These are phyloP conservation scores for Ophiosphaerella herpotricha DNA, from an alignment of 2,329 filamentous ascomycete genomes.

Conservation along the genomic window DNA sequence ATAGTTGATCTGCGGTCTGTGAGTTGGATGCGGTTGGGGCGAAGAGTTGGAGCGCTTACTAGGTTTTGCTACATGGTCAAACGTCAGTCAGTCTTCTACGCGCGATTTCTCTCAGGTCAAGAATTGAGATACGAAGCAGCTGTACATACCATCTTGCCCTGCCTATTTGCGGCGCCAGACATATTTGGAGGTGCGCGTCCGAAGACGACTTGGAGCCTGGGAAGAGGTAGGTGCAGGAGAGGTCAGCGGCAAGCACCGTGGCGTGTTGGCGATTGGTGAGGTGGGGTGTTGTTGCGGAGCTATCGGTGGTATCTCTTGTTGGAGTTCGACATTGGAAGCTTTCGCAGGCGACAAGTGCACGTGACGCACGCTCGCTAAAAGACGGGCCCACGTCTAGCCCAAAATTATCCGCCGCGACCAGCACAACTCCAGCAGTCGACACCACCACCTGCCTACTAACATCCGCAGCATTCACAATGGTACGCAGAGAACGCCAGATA, in stretches of 20 bases:
- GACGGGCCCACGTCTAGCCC: slow-evolving; percentile 24
- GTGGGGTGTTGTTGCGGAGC: slow-evolving; percentile 30
- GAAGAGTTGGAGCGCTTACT: slow-evolving; percentile 53
- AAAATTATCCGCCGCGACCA: slow-evolving; percentile 28
- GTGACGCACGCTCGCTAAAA: slow-evolving; percentile 17
- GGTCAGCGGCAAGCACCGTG: slow-evolving; percentile 13
- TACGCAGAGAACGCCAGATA: slow-evolving; percentile 23
- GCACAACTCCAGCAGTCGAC: slow-evolving; percentile 34
- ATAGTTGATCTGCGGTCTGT: slow-evolving; percentile 83
- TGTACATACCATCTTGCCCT: slow-evolving; percentile 96
- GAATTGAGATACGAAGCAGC: slow-evolving; percentile 42
- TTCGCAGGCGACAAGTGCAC: slow-evolving; percentile 14
- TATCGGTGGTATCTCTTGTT: slow-evolving; percentile 18
- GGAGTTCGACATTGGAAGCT: slow-evolving; percentile 19
- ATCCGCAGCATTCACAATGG: slow-evolving; percentile 47
- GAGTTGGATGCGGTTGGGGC: slow-evolving; percentile 19
- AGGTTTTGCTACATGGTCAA: slow-evolving; percentile 63
- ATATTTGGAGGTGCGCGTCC: slow-evolving; percentile 49
- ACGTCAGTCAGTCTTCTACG: slow-evolving; percentile 49
- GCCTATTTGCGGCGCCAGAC: slow-evolving; percentile 70
- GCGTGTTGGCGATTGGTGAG: slow-evolving; percentile 24
- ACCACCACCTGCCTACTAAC: slow-evolving; percentile 43
- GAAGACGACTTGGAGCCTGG: slow-evolving; percentile 46
- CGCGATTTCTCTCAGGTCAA: slow-evolving; percentile 50
- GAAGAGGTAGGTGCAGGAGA: slow-evolving; percentile 3